Percentiles rank a stretch among this genome's conserved stretches.
Evolutionary conservation across 768 basidiomycete genomes (phyloP).

Genomic region (Rhodotorula graminis): DNA sequence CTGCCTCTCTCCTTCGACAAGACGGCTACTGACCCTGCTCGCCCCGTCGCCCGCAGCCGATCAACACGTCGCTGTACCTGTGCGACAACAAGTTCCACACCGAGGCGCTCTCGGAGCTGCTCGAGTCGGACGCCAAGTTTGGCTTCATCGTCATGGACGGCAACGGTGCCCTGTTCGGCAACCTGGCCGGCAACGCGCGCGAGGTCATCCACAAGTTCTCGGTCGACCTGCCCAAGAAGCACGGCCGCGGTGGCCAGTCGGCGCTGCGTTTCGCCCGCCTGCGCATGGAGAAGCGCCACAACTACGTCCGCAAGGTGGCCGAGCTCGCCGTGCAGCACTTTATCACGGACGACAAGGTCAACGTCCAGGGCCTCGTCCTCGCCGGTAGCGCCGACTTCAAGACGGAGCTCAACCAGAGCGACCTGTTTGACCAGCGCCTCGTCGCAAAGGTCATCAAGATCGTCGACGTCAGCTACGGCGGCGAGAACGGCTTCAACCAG

Average conservation of each 20-base stretch:
- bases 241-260: conserved; percentile 99
- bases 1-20: too few species aligned
- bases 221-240: conserved; percentile 98
- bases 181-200: conserved; percentile 91
- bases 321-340: conserved; percentile 96
- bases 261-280: conserved; percentile 99
- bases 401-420: conserved; percentile 90
- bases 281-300: conserved; percentile 98
- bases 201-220: conserved; percentile 98
- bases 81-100: conserved; percentile 99
- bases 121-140: conserved; percentile 95
- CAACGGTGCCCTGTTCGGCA: conserved; percentile 94
- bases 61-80: conserved; percentile 96
- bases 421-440: conserved; percentile 88
- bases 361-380: conserved; percentile 89
- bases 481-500: conserved; percentile 99
- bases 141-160: conserved; percentile 99
- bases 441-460: conserved; percentile 91
- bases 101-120: conserved; percentile 88
- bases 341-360: conserved; percentile 96
- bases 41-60: conserved; percentile 53
- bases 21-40: too few species aligned
- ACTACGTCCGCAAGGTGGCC: conserved; percentile 98
- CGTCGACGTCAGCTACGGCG: conserved; percentile 97
- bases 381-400: conserved; percentile 99